A percentile compares a stretch with the other conserved stretches of the same genome.
Conservation (phyloP, 345 rosid genomes). For the Gynandropsis gynandra region DNA sequence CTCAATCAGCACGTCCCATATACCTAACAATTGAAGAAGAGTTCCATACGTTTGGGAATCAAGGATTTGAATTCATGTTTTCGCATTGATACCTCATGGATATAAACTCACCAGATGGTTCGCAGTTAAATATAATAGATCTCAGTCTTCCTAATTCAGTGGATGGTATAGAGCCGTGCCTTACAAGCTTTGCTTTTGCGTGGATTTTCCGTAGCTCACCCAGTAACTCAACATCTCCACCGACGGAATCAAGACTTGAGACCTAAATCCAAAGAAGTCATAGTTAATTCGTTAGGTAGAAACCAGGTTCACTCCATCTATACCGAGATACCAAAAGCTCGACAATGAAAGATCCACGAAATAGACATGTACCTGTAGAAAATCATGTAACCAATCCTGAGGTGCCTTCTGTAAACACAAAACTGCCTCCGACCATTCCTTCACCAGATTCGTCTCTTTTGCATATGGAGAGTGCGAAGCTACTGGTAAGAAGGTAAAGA, state of each 20-base stretch:
- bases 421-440: conserved; percentile 66
- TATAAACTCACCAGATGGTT: conserved; percentile 49
- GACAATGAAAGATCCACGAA: not conserved
- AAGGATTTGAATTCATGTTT: too few relatives aligned
- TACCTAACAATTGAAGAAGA: conserved; percentile 34
- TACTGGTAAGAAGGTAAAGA: conserved; percentile 54
- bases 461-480: conserved; percentile 31
- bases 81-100: not conserved
- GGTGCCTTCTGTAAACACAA: conserved; percentile 64
- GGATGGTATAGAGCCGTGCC: conserved; percentile 44
- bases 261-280: conserved; percentile 30
- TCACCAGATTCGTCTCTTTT: conserved; percentile 25
- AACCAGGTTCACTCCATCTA: too few relatives aligned
- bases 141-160: conserved; percentile 61
- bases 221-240: conserved; percentile 24
- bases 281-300: not conserved
- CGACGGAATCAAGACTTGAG: conserved; percentile 37
- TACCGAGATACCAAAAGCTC: not conserved
- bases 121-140: conserved; percentile 49
- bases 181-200: conserved; percentile 66
- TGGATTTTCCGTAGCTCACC: conserved; percentile 52
- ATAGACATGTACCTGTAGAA: conserved; percentile 51
- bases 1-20: conserved; percentile 67
- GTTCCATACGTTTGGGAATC: too few relatives aligned
- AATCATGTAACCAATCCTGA: conserved; percentile 55